A percentile compares a stretch with the other conserved stretches of the same genome.
Conservation (phyloP, 768 basidiomycete species). For the Boletus speciosus region DNA sequence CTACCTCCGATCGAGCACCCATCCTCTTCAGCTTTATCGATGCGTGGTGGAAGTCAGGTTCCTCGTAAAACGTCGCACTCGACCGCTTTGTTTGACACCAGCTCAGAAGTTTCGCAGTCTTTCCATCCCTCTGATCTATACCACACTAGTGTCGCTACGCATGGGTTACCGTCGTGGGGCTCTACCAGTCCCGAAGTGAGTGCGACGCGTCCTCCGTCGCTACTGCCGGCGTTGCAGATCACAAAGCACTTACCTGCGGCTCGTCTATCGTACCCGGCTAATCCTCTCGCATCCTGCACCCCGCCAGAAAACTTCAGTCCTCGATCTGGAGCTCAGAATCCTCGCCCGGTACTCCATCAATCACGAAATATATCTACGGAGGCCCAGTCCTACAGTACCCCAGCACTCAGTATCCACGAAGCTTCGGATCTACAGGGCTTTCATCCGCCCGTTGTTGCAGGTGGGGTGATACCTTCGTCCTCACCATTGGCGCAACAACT, state of each 20-base stretch:
- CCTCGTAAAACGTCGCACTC: slow-evolving; percentile 7
- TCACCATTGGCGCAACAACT: background rate
- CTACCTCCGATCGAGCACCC: slow-evolving; percentile 1
- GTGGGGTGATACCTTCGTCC: background rate
- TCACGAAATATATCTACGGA: background rate
- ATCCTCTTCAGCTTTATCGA: background rate
- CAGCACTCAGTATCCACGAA: background rate
- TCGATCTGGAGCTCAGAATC: background rate
- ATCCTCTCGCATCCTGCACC: background rate
- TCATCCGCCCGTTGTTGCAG: background rate
- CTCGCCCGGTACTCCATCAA: background rate
- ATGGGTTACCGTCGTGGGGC: slow-evolving; percentile 2
- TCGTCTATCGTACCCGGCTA: background rate
- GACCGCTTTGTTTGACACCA: slow-evolving; percentile 1
- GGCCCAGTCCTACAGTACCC: background rate
- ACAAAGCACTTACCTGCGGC: background rate
- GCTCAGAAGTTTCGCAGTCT: background rate
- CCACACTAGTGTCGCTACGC: slow-evolving; percentile 9
- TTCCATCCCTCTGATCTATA: slow-evolving; percentile 17
- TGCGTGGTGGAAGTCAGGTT: background rate
- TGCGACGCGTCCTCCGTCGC: background rate
- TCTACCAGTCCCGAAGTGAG: background rate
- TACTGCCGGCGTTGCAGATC: background rate
- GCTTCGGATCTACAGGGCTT: background rate
- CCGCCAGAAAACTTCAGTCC: background rate